Conservation (phyloP, 306 rosid species). For the Vachellia pachyceras region DNA sequence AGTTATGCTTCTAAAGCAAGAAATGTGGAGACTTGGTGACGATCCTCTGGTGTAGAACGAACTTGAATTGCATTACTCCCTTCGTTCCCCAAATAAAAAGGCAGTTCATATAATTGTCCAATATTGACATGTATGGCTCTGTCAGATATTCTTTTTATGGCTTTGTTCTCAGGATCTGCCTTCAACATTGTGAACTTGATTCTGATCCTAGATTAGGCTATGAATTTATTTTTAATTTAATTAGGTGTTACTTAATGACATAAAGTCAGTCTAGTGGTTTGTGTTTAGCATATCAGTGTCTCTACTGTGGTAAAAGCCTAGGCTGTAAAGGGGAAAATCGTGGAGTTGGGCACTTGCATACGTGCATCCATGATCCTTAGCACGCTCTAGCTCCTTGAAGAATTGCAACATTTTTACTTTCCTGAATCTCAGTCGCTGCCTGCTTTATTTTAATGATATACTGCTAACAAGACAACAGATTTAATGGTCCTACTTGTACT, state of each 20-base stretch:
- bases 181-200: constrained; percentile 19
- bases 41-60: not conserved
- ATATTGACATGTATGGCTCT: constrained; percentile 2
- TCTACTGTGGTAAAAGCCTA: not conserved
- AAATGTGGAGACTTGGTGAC: not conserved
- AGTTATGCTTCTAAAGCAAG: constrained; percentile 8
- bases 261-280: not conserved
- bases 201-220: constrained; percentile 3
- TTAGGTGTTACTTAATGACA: not conserved
- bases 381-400: constrained; percentile 9
- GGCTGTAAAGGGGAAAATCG: no score
- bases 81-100: not conserved
- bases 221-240: constrained; percentile 6
- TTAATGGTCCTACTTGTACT: not conserved
- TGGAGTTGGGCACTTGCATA: not conserved
- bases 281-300: not conserved
- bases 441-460: constrained; percentile 12
- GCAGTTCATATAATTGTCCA: not conserved
- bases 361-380: not conserved
- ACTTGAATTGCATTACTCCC: constrained; percentile 1
- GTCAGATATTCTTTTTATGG: constrained; percentile 17
- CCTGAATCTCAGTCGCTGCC: constrained; percentile 23
- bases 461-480: constrained; percentile 5
- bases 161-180: constrained; percentile 5
- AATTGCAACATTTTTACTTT: constrained; percentile 6